Conservation (phyloP, 78 protist genomes). For the Dictyostelium discoideum region DNA sequence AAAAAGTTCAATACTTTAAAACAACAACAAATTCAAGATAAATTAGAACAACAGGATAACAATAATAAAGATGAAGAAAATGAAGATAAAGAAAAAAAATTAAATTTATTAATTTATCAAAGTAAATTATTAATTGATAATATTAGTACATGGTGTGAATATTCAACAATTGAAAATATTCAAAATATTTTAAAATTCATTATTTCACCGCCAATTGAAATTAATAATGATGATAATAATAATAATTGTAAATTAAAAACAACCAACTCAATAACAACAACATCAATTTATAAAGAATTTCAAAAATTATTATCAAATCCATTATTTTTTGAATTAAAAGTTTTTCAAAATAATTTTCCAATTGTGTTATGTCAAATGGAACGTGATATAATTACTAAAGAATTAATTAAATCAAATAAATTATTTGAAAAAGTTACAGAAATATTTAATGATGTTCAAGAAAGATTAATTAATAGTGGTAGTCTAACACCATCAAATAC, state of each 20-base stretch:
- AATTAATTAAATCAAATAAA: neutral
- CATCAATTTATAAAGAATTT: neutral
- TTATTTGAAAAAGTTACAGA: neutral
- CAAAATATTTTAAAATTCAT: neutral
- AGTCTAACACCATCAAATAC: neutral
- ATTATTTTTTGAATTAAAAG: slow-evolving; percentile 13
- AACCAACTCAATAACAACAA: too few species aligned
- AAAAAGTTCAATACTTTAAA: neutral
- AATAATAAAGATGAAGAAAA: too few species aligned
- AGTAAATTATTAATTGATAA: slow-evolving; percentile 6
- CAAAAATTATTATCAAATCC: slow-evolving; percentile 13
- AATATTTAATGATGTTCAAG: neutral
- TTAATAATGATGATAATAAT: neutral
- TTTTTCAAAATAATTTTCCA: slow-evolving; percentile 9
- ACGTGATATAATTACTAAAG: neutral
- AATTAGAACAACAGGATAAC: neutral
- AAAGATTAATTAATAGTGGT: neutral
- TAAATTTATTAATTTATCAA: neutral
- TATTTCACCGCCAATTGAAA: slow-evolving; percentile 18
- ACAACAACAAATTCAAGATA: neutral
- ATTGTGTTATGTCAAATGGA: slow-evolving; percentile 3
- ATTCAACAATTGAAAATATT: neutral
- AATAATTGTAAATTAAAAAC: neutral
- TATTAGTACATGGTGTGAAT: slow-evolving; percentile 59
- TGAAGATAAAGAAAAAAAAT: neutral